Evolutionary conservation across 345 rosid genomes (phyloP), one percentile per base, ranked within the genome.

Genomic region (Syzygium aqueum): DNA sequence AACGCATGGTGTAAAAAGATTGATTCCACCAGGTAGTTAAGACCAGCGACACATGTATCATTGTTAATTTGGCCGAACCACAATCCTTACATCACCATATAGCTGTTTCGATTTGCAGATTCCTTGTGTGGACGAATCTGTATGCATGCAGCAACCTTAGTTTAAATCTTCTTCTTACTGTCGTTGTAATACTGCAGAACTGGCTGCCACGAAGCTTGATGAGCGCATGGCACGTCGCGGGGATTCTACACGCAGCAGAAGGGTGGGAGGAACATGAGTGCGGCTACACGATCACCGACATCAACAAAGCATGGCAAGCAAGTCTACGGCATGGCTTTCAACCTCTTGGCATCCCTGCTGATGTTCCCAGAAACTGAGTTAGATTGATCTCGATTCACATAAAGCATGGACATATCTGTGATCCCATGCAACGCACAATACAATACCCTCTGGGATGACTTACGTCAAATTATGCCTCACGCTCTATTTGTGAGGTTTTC

Each of bases 151-250:
- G 50, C 50, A 56, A 37, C 73, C 65, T 43, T 19, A 57, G 37
- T 6, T 22, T 6, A 30, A 56, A 84, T 84, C 23, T 51, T 12
- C 77, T 30, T 65, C 77, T 65, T 65, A 65, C 22, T 30, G 11
- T 65, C 4, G 30, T 77, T 57, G 30, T 22, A 49, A 51, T 53
- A 33, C 43, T 56, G 52, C 91, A 96, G 96, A 95, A 94, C 85
- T 96, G 96, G 97, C 53, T 95, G 86, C 95, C 94, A 52, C 93
- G 97, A 89, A 93, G 96, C 84, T 96, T 91, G 93, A 94, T 96
- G 95, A 96, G 96, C 63, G 95, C 97, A 21, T 94, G 98, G 94
- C 89, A 94, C 12, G 67, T 90, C 30, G 96, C 93, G 9, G 95
- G 95, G 49, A 93, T 96, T 56, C 91, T 95, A 84, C 98, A 96